Conservation (phyloP, 2,329 filamentous ascomycete species). For the Anthostomella pinea region DNA sequence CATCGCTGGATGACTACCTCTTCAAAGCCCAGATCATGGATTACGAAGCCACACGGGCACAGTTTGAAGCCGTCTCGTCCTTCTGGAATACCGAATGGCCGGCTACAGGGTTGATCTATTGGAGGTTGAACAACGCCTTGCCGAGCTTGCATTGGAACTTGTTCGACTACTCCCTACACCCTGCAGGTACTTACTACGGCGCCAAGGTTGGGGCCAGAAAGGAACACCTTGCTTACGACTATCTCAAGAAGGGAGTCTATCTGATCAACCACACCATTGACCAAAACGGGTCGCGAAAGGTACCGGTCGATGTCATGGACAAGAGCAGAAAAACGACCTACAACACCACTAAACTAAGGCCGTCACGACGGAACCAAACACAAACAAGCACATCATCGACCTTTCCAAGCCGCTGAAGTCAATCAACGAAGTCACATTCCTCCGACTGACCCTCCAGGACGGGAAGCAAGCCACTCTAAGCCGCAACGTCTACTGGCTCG, state of each 20-base stretch:
- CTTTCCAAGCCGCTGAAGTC: slow-evolving; percentile 32
- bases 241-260: slow-evolving; percentile 43
- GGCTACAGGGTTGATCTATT: slow-evolving; percentile 62
- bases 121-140: slow-evolving; percentile 67
- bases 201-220: slow-evolving; percentile 47
- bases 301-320: slow-evolving; percentile 50
- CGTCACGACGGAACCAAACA: slow-evolving; percentile 42
- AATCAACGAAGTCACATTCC: slow-evolving; percentile 44
- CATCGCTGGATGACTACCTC: slow-evolving; percentile 55
- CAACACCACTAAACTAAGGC: slow-evolving; percentile 29
- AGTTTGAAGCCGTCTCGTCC: slow-evolving; percentile 56
- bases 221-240: slow-evolving; percentile 57
- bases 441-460: slow-evolving; percentile 47
- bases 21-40: slow-evolving; percentile 60
- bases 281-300: slow-evolving; percentile 35
- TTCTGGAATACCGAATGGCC: slow-evolving; percentile 49
- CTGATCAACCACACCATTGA: slow-evolving; percentile 53
- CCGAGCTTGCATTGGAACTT: slow-evolving; percentile 64
- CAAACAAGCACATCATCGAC: slow-evolving; percentile 35
- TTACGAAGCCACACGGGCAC: slow-evolving; percentile 59
- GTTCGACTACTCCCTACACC: slow-evolving; percentile 61
- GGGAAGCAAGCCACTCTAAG: slow-evolving; percentile 37
- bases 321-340: slow-evolving; percentile 42
- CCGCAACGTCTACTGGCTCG: slow-evolving; percentile 60
- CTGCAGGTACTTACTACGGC: slow-evolving; percentile 58